Evolutionary conservation across 768 basidiomycete species (phyloP).

Genomic region (Lactarius deliciosus): DNA sequence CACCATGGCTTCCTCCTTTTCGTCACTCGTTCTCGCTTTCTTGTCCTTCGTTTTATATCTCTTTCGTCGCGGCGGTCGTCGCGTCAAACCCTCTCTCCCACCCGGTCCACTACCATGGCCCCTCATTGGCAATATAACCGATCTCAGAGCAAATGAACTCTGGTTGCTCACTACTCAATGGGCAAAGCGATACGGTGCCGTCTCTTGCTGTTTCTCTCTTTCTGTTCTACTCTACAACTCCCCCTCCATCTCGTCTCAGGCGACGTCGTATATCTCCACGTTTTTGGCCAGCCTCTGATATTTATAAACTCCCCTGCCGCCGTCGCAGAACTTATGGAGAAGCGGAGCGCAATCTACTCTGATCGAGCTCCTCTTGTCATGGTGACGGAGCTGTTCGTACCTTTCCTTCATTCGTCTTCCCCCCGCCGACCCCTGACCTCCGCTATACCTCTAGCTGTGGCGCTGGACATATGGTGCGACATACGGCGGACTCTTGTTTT

Average conservation of each 20-base stretch:
- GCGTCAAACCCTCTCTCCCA: constrained; percentile 41
- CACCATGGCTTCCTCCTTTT: constrained; percentile 9
- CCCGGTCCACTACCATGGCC: constrained; percentile 70
- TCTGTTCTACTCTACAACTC: constrained; percentile 8
- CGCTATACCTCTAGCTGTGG: constrained; percentile 16
- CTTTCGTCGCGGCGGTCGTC: background rate
- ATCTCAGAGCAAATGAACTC: constrained; percentile 59
- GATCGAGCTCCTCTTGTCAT: constrained; percentile 72
- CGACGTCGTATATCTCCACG: constrained; percentile 60
- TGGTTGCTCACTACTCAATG: constrained; percentile 64
- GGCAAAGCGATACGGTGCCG: constrained; percentile 60
- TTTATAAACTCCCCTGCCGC: constrained; percentile 64
- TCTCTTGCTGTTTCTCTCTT: background rate
- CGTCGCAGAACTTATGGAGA: constrained; percentile 65
- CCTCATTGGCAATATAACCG: constrained; percentile 60
- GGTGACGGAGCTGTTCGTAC: constrained; percentile 65
- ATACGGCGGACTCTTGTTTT: background rate
- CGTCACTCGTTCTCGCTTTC: constrained; percentile 15
- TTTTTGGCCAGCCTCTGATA: constrained; percentile 65
- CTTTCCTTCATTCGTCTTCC: background rate
- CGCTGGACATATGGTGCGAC: constrained; percentile 28
- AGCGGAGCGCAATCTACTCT: constrained; percentile 67
- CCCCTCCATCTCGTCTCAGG: constrained; percentile 41
- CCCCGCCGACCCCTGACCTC: background rate
- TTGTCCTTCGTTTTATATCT: constrained; percentile 11